Conservation (phyloP, 495 filamentous ascomycete genomes). For the Podospora fimiseda region DNA sequence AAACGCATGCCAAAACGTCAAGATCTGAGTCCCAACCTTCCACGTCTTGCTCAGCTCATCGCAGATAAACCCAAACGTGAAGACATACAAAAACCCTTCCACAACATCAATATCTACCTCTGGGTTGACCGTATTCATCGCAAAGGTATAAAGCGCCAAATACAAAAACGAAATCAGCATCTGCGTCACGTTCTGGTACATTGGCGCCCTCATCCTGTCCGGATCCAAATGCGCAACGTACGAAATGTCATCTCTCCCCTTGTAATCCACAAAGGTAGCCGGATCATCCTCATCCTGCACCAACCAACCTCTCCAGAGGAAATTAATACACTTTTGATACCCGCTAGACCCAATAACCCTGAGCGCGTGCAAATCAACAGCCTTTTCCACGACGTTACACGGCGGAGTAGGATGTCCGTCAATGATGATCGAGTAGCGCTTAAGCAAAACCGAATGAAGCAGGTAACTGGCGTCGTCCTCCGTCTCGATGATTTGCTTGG, state of each 20-base stretch:
- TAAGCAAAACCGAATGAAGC: slow-evolving; percentile 75
- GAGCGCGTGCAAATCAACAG: slow-evolving; percentile 87
- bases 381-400: slow-evolving; percentile 81
- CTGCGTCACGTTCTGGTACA: slow-evolving; percentile 87
- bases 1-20: slow-evolving; percentile 94
- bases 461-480: slow-evolving; percentile 73
- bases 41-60: slow-evolving; percentile 84
- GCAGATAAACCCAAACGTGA: slow-evolving; percentile 87
- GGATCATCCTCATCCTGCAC: slow-evolving; percentile 88
- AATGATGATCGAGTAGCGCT: slow-evolving; percentile 76
- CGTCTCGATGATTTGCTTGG: slow-evolving; percentile 85
- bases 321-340: slow-evolving; percentile 89
- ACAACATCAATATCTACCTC: slow-evolving; percentile 73
- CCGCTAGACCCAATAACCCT: slow-evolving; percentile 80
- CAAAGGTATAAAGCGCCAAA: slow-evolving; percentile 75
- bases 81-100: slow-evolving; percentile 78
- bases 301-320: slow-evolving; percentile 95
- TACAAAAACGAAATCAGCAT: slow-evolving; percentile 76
- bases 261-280: slow-evolving; percentile 76
- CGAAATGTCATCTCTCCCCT: slow-evolving; percentile 61
- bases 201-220: slow-evolving; percentile 83
- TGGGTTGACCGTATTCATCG: slow-evolving; percentile 85
- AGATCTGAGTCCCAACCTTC: slow-evolving; percentile 82
- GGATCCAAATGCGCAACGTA: slow-evolving; percentile 84
- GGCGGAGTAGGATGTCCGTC: slow-evolving; percentile 65